Evolutionary conservation across 1,284 basidiomycete genomes (phyloP), one percentile per base, ranked within the genome.

Genomic region (Tilletia walkeri): DNA sequence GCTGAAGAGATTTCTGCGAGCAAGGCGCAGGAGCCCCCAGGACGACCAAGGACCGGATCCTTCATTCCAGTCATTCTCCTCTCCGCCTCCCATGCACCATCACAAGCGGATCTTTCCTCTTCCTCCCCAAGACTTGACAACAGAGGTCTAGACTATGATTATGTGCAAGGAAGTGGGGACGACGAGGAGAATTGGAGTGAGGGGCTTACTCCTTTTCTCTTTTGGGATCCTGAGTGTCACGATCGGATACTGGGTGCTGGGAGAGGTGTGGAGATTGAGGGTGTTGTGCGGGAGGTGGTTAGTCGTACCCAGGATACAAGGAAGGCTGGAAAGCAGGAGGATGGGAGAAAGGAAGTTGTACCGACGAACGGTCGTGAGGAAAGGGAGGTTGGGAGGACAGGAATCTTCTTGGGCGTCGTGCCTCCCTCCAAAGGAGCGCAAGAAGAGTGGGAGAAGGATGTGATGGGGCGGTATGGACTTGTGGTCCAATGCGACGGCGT

Each of bases 101-200:
- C 56, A 56, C 36, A 49, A 63, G 20, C 36, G 5, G 49, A 16
- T 6, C 53, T 5, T 24, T 34, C 34, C 18, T 39, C 38, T 3
- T 18, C 53, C 53, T 14, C 54, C 3, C 9, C 41, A 14, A 7
- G 1, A 45, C 41, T 45, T 14, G 41, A 14, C 9, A 45, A 7
- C 41, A 30, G 24, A 30, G 41, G 41, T 7, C 41, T 45, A 1
- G 14, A 45, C 14, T 94, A 89, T 78, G 86, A 88, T 4, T 95
- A 95, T 78, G 88, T 95, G 7, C 93, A 95, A 83, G 93, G 93
- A 1, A 91, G 91, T 0, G 93, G 92, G 0, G 92, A 94, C 78
- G 93, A 94, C 78, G 92, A 94, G 78, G 93, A 94, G 80, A 85
- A 90, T 7, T 94, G 92, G 92, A 88, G 90, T 1, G 76, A 90